Base-by-base conservation (phyloP, 2,329 filamentous ascomycete genomes). In the Phaeosphaeria sp. region DNA sequence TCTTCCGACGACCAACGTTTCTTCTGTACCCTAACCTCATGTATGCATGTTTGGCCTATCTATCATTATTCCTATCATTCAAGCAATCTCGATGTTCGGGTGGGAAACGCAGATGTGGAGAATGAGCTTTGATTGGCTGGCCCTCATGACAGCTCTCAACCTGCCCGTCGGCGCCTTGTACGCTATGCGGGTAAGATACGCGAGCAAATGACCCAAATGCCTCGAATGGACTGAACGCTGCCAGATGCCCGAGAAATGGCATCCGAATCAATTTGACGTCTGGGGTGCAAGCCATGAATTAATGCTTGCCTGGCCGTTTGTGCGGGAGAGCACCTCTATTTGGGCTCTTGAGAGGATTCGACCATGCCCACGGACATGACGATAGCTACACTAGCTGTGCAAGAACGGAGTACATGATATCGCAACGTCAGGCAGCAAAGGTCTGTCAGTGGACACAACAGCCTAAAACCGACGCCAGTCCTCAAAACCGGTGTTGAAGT, bases 271-370 rank as follows among this genome's bases (percentile, higher is more conserved):
- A 2, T 84, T 83, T 50, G 82, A 84, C 57, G 65, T 84, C 1
- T 71, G 80, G 20, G 82, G 81, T 1, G 75, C 79, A 1, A 82
- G 79, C 54, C 82, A 84, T 64, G 80, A 84, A 66, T 66, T 83
- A 21, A 80, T 85, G 70, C 82, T 56, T 59, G 82, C 1, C 72
- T 79, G 58, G 81, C 84, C 15, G 66, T 83, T 18, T 66, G 77
- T 11, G 82, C 80, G 17, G 67, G 73, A 3, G 78, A 50, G 72
- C 57, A 22, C 52, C 60, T 56, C n/a, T 72, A 18, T 62, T 67
- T 47, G 79, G 74, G 10, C 70, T 81, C 33, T 41, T 79, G 25
- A 67, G 67, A 18, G 41, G 11, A 21, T 43, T 43, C n/a, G 41
- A 43, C 11, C 41, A 68, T 59, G 33, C 60, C 17, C 60, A 65